Base-by-base conservation (phyloP, 2,329 filamentous ascomycete genomes). In the Paecilomyces niveus region DNA sequence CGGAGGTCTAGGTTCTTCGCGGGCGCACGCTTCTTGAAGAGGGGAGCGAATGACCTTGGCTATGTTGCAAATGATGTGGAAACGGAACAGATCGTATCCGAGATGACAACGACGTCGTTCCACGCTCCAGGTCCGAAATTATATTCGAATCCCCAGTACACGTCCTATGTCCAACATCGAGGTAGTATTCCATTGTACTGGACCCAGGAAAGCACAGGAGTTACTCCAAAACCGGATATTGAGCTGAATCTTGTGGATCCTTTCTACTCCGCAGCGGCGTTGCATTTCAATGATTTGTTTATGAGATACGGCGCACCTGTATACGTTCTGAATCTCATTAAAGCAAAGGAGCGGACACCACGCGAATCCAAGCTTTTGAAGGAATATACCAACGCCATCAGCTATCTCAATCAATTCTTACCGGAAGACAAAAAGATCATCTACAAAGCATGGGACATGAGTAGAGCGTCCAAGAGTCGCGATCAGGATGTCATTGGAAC, bases 51-150 rank as follows among this genome's bases (percentile, higher is more conserved):
- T 68, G 94, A 99, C 72, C 73, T 92, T 58, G 93, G 94, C 13
- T 96, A 96, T 71, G 94, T 99, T 57, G 95, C 94, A 56, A 99
- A 99, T 70, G 95, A 99, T 74, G 94, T 99, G 24, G 95, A 99
- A 75, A 97, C 94, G 0, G 94, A 99, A 74, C 94, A 99, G 72
- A 97, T 99, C 60, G 92, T 99, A 4, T 94, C 92, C 0, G 94
- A 99, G 70, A 90, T 92, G 66, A 80, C 93, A 55, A 97, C 92
- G 0, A 99, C 94, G 0, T 97, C 94, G 0, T 97, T 99, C 66
- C 94, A 99, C 76, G 89, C 90, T 2, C 91, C 94, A 3, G 93
- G 92, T 0, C 90, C 89, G 2, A 85, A 85, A 54, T 82, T 96
- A 10, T 97, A 91, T 71, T 87, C 91, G 4, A 97, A 89, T 68